Percentiles rank a stretch among this genome's conserved stretches.
Conservation (phyloP, 139 green algal genomes). For the Nannochloris sp. region DNA sequence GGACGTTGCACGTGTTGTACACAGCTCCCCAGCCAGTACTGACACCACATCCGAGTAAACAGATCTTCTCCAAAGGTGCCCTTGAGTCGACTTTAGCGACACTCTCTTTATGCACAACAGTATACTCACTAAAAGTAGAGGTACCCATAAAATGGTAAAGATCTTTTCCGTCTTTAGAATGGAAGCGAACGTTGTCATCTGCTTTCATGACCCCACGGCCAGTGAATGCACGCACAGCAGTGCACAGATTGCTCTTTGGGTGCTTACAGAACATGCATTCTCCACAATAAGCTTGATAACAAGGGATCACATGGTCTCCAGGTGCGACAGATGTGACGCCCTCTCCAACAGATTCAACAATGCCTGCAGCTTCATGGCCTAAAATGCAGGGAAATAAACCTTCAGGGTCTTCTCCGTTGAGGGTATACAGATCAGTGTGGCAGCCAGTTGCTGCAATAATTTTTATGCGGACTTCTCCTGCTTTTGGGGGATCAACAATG, state of each 20-base stretch:
- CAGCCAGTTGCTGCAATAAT: slow-evolving; percentile 86
- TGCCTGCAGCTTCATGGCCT: slow-evolving; percentile 91
- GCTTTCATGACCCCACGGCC: slow-evolving; percentile 91
- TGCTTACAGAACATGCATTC: slow-evolving; percentile 96
- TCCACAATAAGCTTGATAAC: slow-evolving; percentile 69
- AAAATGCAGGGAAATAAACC: slow-evolving; percentile 96
- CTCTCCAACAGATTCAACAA: slow-evolving; percentile 91
- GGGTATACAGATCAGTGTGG: slow-evolving; percentile 93
- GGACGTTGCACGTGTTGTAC: slow-evolving; percentile 88
- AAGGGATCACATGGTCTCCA: slow-evolving; percentile 24
- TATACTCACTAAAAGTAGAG: slow-evolving; percentile 95
- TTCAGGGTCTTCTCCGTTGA: slow-evolving; percentile 66
- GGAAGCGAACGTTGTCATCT: slow-evolving; percentile 78
- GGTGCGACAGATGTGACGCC: slow-evolving; percentile 47
- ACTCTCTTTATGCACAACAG: slow-evolving; percentile 87
- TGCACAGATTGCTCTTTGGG: slow-evolving; percentile 36
- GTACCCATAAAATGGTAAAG: slow-evolving; percentile 99
- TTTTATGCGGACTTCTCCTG: slow-evolving; percentile 88
- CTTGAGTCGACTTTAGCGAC: slow-evolving; percentile 67
- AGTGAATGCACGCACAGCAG: slow-evolving; percentile 66
- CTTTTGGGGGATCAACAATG: slow-evolving; percentile 71
- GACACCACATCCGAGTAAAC: slow-evolving; percentile 81
- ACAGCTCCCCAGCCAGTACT: slow-evolving; percentile 88
- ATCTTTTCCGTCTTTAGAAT: slow-evolving; percentile 65
- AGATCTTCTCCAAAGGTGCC: slow-evolving; percentile 74